Evolutionary conservation across 768 basidiomycete genomes (phyloP).

Genomic region (Rhizopogon roseolus): DNA sequence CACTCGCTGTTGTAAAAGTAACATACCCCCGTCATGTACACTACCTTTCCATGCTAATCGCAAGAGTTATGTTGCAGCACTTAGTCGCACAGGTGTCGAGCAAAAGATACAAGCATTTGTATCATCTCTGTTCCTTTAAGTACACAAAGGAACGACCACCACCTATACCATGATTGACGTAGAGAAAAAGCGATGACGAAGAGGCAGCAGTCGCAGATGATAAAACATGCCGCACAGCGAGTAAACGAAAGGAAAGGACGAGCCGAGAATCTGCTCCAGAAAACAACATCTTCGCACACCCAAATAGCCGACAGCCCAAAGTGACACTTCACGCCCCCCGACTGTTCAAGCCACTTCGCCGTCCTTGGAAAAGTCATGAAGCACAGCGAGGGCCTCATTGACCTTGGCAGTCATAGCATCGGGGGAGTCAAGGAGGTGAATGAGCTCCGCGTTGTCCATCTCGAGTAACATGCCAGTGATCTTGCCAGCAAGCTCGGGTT

Average conservation of each 20-base stretch:
- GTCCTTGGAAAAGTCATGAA: conserved; percentile 74
- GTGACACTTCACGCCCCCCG: background rate
- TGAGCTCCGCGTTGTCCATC: conserved; percentile 95
- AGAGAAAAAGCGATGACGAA: conserved; percentile 30
- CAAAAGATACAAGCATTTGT: conserved; percentile 43
- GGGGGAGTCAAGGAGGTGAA: conserved; percentile 78
- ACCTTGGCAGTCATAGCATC: conserved; percentile 89
- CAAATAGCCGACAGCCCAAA: conserved; percentile 4
- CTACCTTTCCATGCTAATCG: conserved; percentile 43
- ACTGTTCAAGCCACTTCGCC: conserved; percentile 12
- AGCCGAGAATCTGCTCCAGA: conserved; percentile 37
- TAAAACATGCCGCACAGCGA: conserved; percentile 30
- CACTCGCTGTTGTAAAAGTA: conserved; percentile 21
- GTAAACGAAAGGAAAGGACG: conserved; percentile 46
- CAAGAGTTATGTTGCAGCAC: conserved; percentile 20
- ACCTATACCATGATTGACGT: conserved; percentile 35
- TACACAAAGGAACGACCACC: conserved; percentile 53
- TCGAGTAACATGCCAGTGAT: conserved; percentile 98
- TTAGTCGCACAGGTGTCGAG: conserved; percentile 25
- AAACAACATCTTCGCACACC: conserved; percentile 12
- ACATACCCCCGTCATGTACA: conserved; percentile 12
- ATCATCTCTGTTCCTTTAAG: conserved; percentile 56
- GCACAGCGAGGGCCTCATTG: conserved; percentile 82
- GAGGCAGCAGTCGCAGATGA: conserved; percentile 35
- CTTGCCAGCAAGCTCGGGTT: conserved; percentile 95